Base-by-base conservation (phyloP, 73 alveolate genomes). In the Paramecium bursaria region DNA sequence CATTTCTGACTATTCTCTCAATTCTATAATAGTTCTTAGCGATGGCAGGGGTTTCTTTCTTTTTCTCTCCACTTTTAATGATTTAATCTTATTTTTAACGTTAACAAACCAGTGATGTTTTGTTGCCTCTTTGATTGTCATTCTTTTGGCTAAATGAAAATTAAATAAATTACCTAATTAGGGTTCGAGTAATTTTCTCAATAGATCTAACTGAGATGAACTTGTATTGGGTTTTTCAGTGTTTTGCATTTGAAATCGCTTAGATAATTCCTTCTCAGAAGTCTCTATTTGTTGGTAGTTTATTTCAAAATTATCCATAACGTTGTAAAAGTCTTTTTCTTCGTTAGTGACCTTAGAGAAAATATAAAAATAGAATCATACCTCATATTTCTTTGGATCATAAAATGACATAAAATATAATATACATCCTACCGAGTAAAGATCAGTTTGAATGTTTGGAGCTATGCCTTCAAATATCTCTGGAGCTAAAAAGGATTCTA, bases 21-120 rank as follows among this genome's bases (percentile, higher is more conserved):
- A 42, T 67, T 67, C 82, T 21, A 67, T 67, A 0, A 67, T 67
- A 5, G 82, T 67, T 67, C 82, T 67, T 67, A 67, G 44, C 19
- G 50, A 25, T 11, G 82, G 61, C 0, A 67, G 57, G 19, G 82
- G 82, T 67, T 67, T 67, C 27, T 67, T 67, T 67, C 82, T 67
- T 42, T 67, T 67, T 39, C 82, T 67, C 17, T 67, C 82, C 2
- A 67, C 82, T 42, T 67, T 67, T 10, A 67, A 27, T 19, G 82
- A 67, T 19, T 67, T 67, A 35, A 67, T 67, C 27, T 67, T 67
- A 22, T 57, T 67, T 42, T 67, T 67, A 4, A 67, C 82, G 44
- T 67, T 67, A 10, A 67, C 82, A 67, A 67, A 67, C 82, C 82
- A 67, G 44, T 67, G 82, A 35, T 67, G 82, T 67, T 67, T 67